Percentiles rank a stretch among this genome's conserved stretches.
Conservation (phyloP, 192 early-diverging fungal species). For the Gaertneriomyces semiglobifer region DNA sequence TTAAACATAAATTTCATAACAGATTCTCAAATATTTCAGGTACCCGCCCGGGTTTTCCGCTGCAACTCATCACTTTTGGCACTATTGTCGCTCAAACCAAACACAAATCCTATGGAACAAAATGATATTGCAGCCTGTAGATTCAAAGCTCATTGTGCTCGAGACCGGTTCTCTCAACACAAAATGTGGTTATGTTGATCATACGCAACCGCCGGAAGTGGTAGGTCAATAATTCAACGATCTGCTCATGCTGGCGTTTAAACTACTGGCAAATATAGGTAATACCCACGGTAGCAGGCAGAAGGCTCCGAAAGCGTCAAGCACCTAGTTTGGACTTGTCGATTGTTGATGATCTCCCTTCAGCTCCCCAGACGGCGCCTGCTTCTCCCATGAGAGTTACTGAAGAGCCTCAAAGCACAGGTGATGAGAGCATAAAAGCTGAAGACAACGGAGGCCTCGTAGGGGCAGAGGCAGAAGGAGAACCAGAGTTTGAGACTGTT, state of each 20-base stretch:
- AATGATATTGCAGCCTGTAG: constrained; percentile 27
- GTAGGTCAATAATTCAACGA: constrained; percentile 35
- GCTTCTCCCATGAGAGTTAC: too few relatives aligned
- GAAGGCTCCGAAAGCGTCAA: neutral
- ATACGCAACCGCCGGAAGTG: constrained; percentile 65
- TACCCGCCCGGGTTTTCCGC: too few relatives aligned
- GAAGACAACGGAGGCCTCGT: neutral
- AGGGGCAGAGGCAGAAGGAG: constrained; percentile 2
- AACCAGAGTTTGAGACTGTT: neutral
- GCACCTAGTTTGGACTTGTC: neutral
- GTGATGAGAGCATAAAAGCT: neutral
- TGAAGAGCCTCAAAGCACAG: neutral
- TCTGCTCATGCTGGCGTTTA: neutral
- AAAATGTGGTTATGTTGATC: constrained; percentile 78
- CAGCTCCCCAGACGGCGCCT: too few relatives aligned
- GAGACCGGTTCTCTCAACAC: constrained; percentile 77
- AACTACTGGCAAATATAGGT: neutral
- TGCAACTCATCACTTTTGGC: too few relatives aligned
- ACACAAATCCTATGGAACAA: too few relatives aligned
- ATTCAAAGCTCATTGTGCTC: constrained; percentile 82
- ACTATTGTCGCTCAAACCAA: too few relatives aligned
- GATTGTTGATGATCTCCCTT: too few relatives aligned
- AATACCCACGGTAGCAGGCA: constrained; percentile 7
- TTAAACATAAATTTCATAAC: too few relatives aligned
- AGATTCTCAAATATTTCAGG: too few relatives aligned